These are phyloP conservation scores for Lentinula raphanica DNA, from an alignment of 768 basidiomycete species.

Conservation along the genomic window DNA sequence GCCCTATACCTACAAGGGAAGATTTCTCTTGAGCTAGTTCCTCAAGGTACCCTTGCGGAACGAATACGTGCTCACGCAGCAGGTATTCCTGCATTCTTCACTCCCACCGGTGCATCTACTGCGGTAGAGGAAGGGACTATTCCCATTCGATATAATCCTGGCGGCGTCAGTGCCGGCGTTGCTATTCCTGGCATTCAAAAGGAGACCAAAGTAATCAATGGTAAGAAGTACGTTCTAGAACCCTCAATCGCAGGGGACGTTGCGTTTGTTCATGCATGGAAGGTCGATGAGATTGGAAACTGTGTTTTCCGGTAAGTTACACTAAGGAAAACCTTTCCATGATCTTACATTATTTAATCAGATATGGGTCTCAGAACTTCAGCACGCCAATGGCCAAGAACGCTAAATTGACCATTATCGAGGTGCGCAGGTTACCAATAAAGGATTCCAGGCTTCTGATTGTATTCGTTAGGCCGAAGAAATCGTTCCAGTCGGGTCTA, in stretches of 20 bases:
- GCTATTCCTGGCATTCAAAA: slow-evolving; percentile 70
- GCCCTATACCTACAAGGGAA: slow-evolving; percentile 72
- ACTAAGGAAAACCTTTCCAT: neutral
- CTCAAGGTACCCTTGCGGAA: slow-evolving; percentile 88
- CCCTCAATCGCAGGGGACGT: slow-evolving; percentile 75
- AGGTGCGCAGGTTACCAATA: slow-evolving; percentile 40
- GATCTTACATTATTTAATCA: slow-evolving; percentile 20
- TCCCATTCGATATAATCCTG: slow-evolving; percentile 72
- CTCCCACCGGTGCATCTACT: slow-evolving; percentile 83
- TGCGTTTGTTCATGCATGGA: slow-evolving; percentile 87
- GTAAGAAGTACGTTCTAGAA: slow-evolving; percentile 79
- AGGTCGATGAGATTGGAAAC: slow-evolving; percentile 88
- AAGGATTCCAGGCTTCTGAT: neutral
- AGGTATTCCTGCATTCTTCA: slow-evolving; percentile 92
- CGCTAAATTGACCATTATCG: slow-evolving; percentile 85
- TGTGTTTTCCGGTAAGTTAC: slow-evolving; percentile 73
- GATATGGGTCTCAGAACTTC: slow-evolving; percentile 88
- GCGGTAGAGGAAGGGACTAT: slow-evolving; percentile 78
- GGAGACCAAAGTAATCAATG: slow-evolving; percentile 71
- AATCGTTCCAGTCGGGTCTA: slow-evolving; percentile 77
- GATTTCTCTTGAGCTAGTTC: slow-evolving; percentile 83
- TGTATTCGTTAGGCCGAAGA: slow-evolving; percentile 64
- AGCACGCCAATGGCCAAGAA: slow-evolving; percentile 83
- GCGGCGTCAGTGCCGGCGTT: slow-evolving; percentile 67
- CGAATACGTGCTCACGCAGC: slow-evolving; percentile 85